phyloP scores from a whole-genome alignment of 1,284 basidiomycete species.

The Fomitopsis pinicola region DNA sequence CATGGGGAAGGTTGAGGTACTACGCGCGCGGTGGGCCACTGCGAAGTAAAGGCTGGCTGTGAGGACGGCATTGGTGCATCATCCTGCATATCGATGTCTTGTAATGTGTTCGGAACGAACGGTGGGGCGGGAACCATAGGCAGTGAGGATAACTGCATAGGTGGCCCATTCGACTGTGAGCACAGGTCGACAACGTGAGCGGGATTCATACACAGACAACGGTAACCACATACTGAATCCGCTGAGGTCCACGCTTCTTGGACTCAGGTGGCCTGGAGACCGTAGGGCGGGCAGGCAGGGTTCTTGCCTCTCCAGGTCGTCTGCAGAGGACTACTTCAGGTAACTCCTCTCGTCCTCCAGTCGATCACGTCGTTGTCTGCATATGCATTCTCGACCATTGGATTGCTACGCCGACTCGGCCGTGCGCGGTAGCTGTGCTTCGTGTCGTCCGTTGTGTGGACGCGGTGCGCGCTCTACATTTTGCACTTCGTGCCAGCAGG shows the following conservation, averaged over 20 bases:
- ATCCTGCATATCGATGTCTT: background rate
- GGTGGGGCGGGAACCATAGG: background rate
- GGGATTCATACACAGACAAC: background rate
- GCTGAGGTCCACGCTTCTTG: background rate
- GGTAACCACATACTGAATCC: background rate
- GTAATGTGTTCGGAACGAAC: background rate
- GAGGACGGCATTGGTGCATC: background rate
- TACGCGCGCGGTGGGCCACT: background rate
- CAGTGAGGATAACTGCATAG: background rate
- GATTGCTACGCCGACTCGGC: too few species aligned
- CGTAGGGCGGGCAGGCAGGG: too few species aligned
- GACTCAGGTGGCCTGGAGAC: background rate
- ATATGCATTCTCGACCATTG: too few species aligned
- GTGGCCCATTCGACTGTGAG: background rate
- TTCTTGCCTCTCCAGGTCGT: too few species aligned
- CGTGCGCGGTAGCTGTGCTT: too few species aligned
- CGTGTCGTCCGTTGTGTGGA: too few species aligned
- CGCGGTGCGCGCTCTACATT: too few species aligned
- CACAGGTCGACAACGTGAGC: background rate
- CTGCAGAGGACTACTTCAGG: too few species aligned
- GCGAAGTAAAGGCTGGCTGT: background rate
- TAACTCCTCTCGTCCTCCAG: too few species aligned
- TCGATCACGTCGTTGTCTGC: too few species aligned
- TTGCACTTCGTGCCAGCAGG: too few species aligned
- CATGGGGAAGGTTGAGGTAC: background rate